Evolutionary conservation across 495 filamentous ascomycete species (phyloP), one percentile per base, ranked within the genome.

Genomic region (Hypoxylon subgilvum): DNA sequence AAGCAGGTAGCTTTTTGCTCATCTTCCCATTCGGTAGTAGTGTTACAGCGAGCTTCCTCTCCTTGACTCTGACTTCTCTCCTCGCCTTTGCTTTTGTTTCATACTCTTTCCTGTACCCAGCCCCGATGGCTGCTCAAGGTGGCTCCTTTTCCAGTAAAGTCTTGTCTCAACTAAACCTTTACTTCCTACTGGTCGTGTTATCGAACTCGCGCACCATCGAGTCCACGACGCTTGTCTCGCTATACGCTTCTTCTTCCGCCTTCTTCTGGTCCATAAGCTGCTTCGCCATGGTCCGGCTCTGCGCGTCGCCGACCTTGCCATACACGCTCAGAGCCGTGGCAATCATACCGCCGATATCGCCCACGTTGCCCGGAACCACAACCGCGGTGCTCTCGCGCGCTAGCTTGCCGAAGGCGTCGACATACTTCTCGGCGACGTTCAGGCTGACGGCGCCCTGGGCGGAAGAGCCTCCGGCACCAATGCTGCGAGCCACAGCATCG

Each of bases 261-360:
- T 55, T 43, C 19, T 40, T 13, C 57, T 72, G 62, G 52, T 74
- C 66, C 28, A 74, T 40, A 13, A 69, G 16, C 58, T 75, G 82
- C 51, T 82, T 83, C 2, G 87, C 86, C 69, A 88, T 76, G 6
- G 75, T 75, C 69, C 83, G 86, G 30, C 84, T 83, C 77, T 97
- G 95, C n/a, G 84, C 82, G 52, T 92, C 84, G 57, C 84, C 91
- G 36, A 98, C 89, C 70, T 96, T 96, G 23, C 94, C 91, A 73
- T 96, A 98, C 22, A 98, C 91, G 22, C 90, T 88, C 82, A 98
- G 87, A 4, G 92, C 94, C 27, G 88, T 95, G 19, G 95, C 91
- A 76, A 98, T 97, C 95, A 98, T 96, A 23, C 91, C 86, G 17
- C 90, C 88, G 46, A 98, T 88, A 71, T 98, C 94, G n/a, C 95